phyloP scores from a whole-genome alignment of 495 filamentous ascomycete species.

The Jackrogersella minutella region DNA sequence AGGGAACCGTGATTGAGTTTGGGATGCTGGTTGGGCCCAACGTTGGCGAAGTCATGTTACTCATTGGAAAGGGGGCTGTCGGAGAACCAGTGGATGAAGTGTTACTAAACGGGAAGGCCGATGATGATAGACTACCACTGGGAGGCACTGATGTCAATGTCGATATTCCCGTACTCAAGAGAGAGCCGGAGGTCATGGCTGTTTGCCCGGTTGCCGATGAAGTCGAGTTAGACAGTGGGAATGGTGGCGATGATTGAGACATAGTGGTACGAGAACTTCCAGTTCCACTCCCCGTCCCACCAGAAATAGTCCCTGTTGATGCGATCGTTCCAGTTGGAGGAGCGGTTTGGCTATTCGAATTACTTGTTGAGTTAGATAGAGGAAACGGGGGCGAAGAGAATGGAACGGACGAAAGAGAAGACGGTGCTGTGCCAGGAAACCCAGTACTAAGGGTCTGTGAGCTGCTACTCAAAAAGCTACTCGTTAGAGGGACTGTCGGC shows the following conservation, averaged over 20 bases:
- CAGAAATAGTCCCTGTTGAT: slow-evolving; percentile 6
- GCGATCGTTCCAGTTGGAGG: slow-evolving; percentile 6
- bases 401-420: neutral
- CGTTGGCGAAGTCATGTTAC: slow-evolving; percentile 19
- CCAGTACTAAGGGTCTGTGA: slow-evolving; percentile 1
- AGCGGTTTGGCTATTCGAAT: slow-evolving; percentile 8
- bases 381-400: slow-evolving; percentile 17
- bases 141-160: neutral
- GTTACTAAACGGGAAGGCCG: neutral
- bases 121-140: neutral
- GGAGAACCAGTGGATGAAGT: slow-evolving; percentile 6
- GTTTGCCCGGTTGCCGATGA: slow-evolving; percentile 21
- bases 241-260: slow-evolving; percentile 35
- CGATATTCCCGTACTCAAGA: neutral
- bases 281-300: neutral
- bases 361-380: slow-evolving; percentile 24
- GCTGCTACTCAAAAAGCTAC: neutral
- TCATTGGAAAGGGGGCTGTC: slow-evolving; percentile 28
- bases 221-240: slow-evolving; percentile 44
- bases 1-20: slow-evolving; percentile 4
- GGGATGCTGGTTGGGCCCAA: slow-evolving; percentile 14
- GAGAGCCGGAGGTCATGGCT: slow-evolving; percentile 4
- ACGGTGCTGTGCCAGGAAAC: neutral
- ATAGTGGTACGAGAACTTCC: neutral
- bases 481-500: neutral